Conservation (phyloP, 1,284 basidiomycete genomes). For the Trichosporon sp. region DNA sequence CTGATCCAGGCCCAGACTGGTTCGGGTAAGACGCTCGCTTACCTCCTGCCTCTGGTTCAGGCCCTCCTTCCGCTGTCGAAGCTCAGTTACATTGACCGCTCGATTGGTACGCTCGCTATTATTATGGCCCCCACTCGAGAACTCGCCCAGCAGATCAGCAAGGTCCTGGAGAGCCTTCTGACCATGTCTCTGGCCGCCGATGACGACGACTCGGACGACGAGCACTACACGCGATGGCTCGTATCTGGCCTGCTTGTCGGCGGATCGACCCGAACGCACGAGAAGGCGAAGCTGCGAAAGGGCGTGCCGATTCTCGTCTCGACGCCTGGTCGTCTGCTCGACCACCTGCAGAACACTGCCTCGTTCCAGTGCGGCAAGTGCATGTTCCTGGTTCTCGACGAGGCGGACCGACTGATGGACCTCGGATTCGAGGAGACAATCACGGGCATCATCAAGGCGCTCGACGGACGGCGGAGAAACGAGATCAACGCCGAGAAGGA, state of each 20-base stretch:
- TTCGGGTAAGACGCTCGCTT: constrained; percentile 94
- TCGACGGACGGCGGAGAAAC: constrained; percentile 72
- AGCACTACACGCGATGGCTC: constrained; percentile 79
- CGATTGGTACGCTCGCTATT: constrained; percentile 84
- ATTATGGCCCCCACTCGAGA: constrained; percentile 89
- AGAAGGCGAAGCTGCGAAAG: constrained; percentile 67
- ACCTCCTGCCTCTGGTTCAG: constrained; percentile 91
- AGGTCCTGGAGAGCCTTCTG: constrained; percentile 63
- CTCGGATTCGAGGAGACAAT: constrained; percentile 62
- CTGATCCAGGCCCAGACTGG: constrained; percentile 98
- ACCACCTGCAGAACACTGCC: constrained; percentile 75
- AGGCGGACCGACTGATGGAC: constrained; percentile 85
- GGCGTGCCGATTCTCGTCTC: constrained; percentile 68
- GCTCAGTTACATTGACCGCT: constrained; percentile 79
- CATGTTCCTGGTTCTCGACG: constrained; percentile 93
- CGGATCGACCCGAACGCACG: constrained; percentile 66
- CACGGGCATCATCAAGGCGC: constrained; percentile 75
- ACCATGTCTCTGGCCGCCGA: constrained; percentile 61
- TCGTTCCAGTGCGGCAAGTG: constrained; percentile 89
- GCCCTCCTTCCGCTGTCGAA: constrained; percentile 83
- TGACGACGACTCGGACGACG: constrained; percentile 35
- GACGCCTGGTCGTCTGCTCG: constrained; percentile 65
- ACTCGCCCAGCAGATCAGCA: constrained; percentile 91
- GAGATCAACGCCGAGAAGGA: constrained; percentile 68
- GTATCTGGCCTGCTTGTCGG: constrained; percentile 88